A percentile compares a stretch with the other conserved stretches of the same genome.
Conservation (phyloP, 257 asterid species). For the Hygrophila difformis region DNA sequence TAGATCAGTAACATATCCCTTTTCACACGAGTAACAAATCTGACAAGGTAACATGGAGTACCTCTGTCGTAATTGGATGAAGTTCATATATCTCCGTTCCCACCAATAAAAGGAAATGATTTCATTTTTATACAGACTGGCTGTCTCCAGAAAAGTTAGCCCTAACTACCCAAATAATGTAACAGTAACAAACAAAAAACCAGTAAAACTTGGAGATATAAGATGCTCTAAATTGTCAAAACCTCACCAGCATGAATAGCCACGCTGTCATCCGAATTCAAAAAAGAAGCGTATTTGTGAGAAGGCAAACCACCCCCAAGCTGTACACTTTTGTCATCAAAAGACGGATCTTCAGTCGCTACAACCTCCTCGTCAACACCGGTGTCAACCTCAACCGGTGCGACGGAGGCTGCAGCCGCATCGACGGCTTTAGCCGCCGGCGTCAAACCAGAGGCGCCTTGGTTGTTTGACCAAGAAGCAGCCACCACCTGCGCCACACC, state of each 20-base stretch:
- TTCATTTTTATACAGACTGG: too few species aligned
- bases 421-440: constrained; percentile 64
- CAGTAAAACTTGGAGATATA: too few species aligned
- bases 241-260: constrained; percentile 85
- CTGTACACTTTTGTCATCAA: constrained; percentile 37
- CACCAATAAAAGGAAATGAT: too few species aligned
- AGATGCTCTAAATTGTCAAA: too few species aligned
- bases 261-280: constrained; percentile 65
- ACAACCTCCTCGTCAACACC: constrained; percentile 29
- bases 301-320: constrained; percentile 29
- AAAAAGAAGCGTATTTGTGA: constrained; percentile 44
- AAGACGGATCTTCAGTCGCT: constrained; percentile 22
- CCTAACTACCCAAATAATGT: too few species aligned
- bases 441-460: constrained; percentile 16
- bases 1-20: too few species aligned
- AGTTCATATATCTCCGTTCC: too few species aligned
- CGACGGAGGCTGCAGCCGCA: constrained; percentile 26
- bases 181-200: too few species aligned
- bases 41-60: too few species aligned
- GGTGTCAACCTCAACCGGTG: constrained; percentile 31
- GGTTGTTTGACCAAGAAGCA: constrained; percentile 69
- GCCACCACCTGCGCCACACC: constrained; percentile 91
- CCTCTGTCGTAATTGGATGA: too few species aligned
- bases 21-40: too few species aligned
- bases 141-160: too few species aligned